Evolutionary conservation across 306 rosid species (phyloP), one percentile per base, ranked within the genome.

Genomic region (Mimosa pudica): DNA sequence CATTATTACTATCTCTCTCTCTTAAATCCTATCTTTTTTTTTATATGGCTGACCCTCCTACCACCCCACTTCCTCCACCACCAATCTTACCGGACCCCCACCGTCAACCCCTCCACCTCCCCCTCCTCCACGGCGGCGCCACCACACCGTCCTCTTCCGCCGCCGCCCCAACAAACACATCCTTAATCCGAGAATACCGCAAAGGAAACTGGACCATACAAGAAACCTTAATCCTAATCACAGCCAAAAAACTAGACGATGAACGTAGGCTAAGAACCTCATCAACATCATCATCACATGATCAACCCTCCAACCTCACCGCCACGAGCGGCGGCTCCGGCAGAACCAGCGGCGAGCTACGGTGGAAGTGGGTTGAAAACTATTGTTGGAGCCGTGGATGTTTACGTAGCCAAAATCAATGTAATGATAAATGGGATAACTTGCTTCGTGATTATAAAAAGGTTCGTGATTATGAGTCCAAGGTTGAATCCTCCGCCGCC

Each of bases 361-460:
- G 94, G 41, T 90, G 94, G 94, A 90, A 90, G 51, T 88, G 94
- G 92, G 94, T 90, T 0, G 94, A 90, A 67, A 88, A 90, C 72
- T 90, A 90, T 80, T 90, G 94, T 84, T 90, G 94, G 94, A 88
- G 35, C 78, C 85, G 82, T 3, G 94, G 90, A 0, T 90, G 94
- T 44, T 69, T 84, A 3, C 80, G 94, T 65, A 88, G 92, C 89
- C 90, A 88, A 71, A 90, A 88, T 46, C 94, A 90, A 82, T 90
- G 90, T 71, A 88, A 90, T 36, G 94, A 90, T 60, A 90, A 90
- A 42, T 90, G 94, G 94, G 94, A 90, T 71, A 90, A 90, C 38
- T 71, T 90, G 30, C 88, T 90, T 18, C 88, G 94, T 11, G 94
- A 90, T 71, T 90, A 88, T 67, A 86, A 88, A 61, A 88, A 86